These are phyloP conservation scores for Circinella minor DNA, from an alignment of 371 early-diverging fungal species.

Conservation along the genomic window DNA sequence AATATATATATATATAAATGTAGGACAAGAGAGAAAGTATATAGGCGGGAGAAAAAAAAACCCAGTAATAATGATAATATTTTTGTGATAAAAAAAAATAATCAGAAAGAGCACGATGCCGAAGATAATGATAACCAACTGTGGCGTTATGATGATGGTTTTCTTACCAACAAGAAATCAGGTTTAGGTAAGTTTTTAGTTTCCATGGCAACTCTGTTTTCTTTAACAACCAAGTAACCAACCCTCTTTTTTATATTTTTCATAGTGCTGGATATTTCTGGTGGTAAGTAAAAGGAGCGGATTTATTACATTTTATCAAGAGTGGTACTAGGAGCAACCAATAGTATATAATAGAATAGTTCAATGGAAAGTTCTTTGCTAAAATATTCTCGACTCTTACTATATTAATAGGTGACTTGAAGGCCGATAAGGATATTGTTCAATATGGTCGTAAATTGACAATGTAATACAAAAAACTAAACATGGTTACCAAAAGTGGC, in stretches of 20 bases:
- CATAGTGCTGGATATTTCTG: conserved; percentile 43
- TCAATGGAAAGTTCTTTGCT: neutral
- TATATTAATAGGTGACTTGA: conserved; percentile 34
- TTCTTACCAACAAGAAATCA: conserved; percentile 31
- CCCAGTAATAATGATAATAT: no score
- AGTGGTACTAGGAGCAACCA: neutral
- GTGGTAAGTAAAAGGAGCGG: conserved; percentile 41
- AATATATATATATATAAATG: neutral
- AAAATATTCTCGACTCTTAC: no score
- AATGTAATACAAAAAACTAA: conserved; percentile 28
- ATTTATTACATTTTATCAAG: neutral
- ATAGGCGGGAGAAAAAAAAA: no score
- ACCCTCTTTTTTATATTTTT: neutral
- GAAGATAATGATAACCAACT: conserved; percentile 21
- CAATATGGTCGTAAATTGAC: conserved; percentile 50
- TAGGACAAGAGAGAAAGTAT: neutral
- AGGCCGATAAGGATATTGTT: conserved; percentile 28
- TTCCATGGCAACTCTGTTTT: neutral
- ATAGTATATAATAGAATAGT: no score
- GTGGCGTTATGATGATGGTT: conserved; percentile 33
- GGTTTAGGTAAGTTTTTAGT: conserved; percentile 22
- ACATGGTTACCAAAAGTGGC: conserved; percentile 4
- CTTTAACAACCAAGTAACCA: neutral
- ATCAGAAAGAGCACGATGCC: neutral
- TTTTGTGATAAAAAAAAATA: neutral